Base-by-base conservation (phyloP, 257 asterid genomes). In the Nicotiana obtusifolia region DNA sequence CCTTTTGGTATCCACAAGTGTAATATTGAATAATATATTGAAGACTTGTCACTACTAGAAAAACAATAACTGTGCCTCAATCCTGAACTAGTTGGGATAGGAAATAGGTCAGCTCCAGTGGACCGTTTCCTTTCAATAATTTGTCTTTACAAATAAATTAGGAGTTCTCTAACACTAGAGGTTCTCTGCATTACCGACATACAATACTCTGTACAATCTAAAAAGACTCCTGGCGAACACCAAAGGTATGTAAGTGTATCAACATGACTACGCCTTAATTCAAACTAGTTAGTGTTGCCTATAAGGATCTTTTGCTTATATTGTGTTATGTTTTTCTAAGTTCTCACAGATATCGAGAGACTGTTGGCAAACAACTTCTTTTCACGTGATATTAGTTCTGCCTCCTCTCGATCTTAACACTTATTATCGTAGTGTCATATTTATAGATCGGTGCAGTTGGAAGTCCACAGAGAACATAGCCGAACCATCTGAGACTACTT, bases 101-200 rank as follows among this genome's bases (percentile, higher is more conserved):
- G 31, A 37, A 37, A 68, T 68, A 68, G 31, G 56, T 68, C 56
- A 35, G 31, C 31, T 37, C 77, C 56, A 0, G 33, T 37, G 77
- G 56, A 68, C 3, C 0, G 56, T 68, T 35, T 1, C 77, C 56
- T 68, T 68, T 35, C 31, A n/a, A 68, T 35, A 4, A 37, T 22
- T n/a, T 10, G 1, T 67, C 56, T 5, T 37, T 10, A 37, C 77
- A n/a, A 2, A 68, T 0, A 37, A 37, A 68, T 68, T 68, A 37
- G 31, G 5, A 28, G 77, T 68, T 67, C 20, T 28, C n/a, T 1
- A 24, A 10, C 0, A 4, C 56, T 68, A 53, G 77, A 37, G 56
- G 54, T 68, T 68, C 52, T 68, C 77, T n/a, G 77, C 77, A 37
- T 68, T 68, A 68, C 31, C 77, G 41, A n/a, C 56, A 68, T 35